Conservation (phyloP, 2,329 filamentous ascomycete genomes). For the Botrytis galanthina region DNA sequence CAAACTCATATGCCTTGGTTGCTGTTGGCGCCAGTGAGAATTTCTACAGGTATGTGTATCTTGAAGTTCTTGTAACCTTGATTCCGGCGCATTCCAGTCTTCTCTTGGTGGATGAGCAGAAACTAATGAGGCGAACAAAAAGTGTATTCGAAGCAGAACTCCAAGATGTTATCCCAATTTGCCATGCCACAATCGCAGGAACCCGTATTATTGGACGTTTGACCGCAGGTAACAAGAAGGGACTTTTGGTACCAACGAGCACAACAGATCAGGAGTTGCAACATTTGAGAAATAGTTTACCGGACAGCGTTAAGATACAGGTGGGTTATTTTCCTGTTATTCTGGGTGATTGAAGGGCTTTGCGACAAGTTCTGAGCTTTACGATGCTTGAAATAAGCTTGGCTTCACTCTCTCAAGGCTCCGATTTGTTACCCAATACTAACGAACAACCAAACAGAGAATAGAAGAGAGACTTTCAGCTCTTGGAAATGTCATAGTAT, state of each 20-base stretch:
- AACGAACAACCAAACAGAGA: constrained; percentile 51
- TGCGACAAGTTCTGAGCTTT: background rate
- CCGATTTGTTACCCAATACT: background rate
- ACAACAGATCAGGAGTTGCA: constrained; percentile 98
- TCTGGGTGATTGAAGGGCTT: background rate
- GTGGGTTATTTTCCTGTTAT: constrained; percentile 25
- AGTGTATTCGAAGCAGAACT: constrained; percentile 97
- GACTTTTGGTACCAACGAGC: constrained; percentile 90
- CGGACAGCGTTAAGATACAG: constrained; percentile 84
- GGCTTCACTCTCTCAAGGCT: background rate
- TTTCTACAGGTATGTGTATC: constrained; percentile 76
- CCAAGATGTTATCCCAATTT: constrained; percentile 95
- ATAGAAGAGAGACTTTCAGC: constrained; percentile 97
- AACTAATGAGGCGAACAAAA: constrained; percentile 18
- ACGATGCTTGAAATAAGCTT: background rate
- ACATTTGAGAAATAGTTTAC: constrained; percentile 92
- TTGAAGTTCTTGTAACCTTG: background rate
- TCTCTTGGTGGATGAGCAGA: background rate
- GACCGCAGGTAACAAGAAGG: constrained; percentile 95
- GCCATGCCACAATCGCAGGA: constrained; percentile 92
- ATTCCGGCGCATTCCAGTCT: background rate
- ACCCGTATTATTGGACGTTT: constrained; percentile 94
- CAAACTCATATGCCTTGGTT: constrained; percentile 94
- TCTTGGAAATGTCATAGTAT: constrained; percentile 93
- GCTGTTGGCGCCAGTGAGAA: constrained; percentile 95